Conservation (phyloP, 2,329 filamentous ascomycete genomes). For the Escovopsis sp. region DNA sequence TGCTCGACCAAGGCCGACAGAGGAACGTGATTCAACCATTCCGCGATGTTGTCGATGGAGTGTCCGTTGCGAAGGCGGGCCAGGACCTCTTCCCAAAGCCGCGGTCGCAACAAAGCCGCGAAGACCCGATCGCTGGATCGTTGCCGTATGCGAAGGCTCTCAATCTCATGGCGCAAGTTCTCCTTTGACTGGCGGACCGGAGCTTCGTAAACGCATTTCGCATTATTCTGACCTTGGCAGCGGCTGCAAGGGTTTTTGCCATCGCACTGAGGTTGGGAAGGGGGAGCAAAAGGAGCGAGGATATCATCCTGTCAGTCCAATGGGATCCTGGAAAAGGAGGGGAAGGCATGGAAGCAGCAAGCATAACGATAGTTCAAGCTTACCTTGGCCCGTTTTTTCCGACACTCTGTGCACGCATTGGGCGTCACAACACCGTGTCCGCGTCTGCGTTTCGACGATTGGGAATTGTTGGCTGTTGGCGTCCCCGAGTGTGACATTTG, state of each 20-base stretch:
- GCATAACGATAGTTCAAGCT: too few species aligned
- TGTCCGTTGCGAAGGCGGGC: slow-evolving; percentile 37
- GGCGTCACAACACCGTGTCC: slow-evolving; percentile 42
- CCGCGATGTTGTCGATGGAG: slow-evolving; percentile 37
- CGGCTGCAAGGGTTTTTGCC: slow-evolving; percentile 39
- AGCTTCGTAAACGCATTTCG: slow-evolving; percentile 45
- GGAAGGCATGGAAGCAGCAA: background rate
- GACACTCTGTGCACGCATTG: slow-evolving; percentile 45
- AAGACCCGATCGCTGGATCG: slow-evolving; percentile 40
- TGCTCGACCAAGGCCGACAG: background rate
- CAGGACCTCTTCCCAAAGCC: slow-evolving; percentile 39
- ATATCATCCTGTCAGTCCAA: too few species aligned
- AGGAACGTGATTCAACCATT: slow-evolving; percentile 28
- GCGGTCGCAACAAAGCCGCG: slow-evolving; percentile 34
- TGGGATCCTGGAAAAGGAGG: background rate
- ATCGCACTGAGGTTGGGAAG: slow-evolving; percentile 32
- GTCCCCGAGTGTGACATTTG: slow-evolving; percentile 10
- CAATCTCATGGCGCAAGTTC: slow-evolving; percentile 43
- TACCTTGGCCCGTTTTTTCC: slow-evolving; percentile 48
- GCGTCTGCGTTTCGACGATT: slow-evolving; percentile 34
- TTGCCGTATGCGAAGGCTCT: slow-evolving; percentile 37
- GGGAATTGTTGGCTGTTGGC: slow-evolving; percentile 8
- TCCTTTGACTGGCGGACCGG: slow-evolving; percentile 51
- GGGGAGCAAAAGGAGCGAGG: background rate
- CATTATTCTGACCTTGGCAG: slow-evolving; percentile 37